Evolutionary conservation across 177 flowering plant genomes (phyloP).

Genomic region (Vitis hybrid): DNA sequence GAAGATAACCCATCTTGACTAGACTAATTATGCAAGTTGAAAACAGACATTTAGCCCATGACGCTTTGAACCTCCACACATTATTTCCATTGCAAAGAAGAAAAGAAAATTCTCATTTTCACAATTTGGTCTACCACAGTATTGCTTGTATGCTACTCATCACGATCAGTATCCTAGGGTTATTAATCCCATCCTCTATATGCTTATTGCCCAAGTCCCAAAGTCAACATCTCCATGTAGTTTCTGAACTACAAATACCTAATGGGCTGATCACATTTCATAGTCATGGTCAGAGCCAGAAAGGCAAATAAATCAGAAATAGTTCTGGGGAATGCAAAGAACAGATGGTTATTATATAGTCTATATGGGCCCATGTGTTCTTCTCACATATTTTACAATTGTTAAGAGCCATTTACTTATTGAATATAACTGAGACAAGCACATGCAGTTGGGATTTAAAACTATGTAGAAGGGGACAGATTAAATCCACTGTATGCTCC

Average conservation of each 20-base stretch:
- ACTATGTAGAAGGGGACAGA: conserved; percentile 12
- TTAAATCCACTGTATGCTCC: conserved; percentile 6
- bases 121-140: no score
- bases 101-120: neutral
- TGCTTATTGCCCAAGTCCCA: no score
- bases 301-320: neutral
- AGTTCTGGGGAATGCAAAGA: neutral
- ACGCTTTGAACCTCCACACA: neutral
- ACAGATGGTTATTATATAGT: neutral
- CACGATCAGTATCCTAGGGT: no score
- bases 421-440: conserved; percentile 11
- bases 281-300: neutral
- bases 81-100: conserved; percentile 5
- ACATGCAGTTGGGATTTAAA: conserved; percentile 19
- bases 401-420: neutral
- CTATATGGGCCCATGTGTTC: neutral
- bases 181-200: no score
- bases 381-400: neutral
- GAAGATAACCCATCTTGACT: conserved; percentile 26
- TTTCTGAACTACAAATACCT: neutral
- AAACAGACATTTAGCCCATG: neutral
- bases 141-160: no score
- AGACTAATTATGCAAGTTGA: conserved; percentile 22
- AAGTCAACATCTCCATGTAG: neutral
- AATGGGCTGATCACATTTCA: no score